A percentile compares a stretch with the other conserved stretches of the same genome.
These are phyloP conservation scores for Apiospora malaysiana DNA, from an alignment of 2,329 filamentous ascomycete genomes.

Conservation along the genomic window DNA sequence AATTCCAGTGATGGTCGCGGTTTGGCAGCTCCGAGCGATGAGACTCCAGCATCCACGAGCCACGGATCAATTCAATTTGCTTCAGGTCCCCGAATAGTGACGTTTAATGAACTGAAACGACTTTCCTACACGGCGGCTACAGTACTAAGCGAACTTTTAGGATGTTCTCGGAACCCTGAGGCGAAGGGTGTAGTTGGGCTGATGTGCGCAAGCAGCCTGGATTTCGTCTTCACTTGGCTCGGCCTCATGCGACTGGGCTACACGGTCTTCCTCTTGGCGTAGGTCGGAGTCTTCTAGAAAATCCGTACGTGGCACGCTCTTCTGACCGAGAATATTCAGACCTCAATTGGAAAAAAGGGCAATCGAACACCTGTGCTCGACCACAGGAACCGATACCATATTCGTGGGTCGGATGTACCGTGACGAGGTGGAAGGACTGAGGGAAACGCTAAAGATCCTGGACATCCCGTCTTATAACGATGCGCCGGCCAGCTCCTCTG, in stretches of 20 bases:
- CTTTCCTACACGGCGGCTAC: conserved; percentile 44
- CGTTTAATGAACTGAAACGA: conserved; percentile 37
- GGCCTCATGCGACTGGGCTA: conserved; percentile 61
- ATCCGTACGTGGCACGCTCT: too few relatives aligned
- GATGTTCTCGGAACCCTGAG: not conserved
- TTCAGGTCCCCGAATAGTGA: conserved; percentile 25
- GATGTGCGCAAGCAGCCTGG: conserved; percentile 59
- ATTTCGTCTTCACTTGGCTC: conserved; percentile 66
- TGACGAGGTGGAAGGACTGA: conserved; percentile 14
- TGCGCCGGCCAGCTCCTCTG: not conserved
- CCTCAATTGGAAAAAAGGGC: conserved; percentile 53
- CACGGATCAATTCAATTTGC: too few relatives aligned
- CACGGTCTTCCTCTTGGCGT: conserved; percentile 63
- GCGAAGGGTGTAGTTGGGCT: conserved; percentile 49
- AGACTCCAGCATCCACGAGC: conserved; percentile 24
- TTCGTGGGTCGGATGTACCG: conserved; percentile 48
- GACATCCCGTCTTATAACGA: conserved; percentile 26
- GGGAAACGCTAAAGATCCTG: conserved; percentile 27
- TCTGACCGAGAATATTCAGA: conserved; percentile 36
- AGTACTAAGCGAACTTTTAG: conserved; percentile 25
- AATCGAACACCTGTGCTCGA: conserved; percentile 58
- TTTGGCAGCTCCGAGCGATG: not conserved
- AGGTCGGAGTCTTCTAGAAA: conserved; percentile 27
- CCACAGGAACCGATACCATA: conserved; percentile 48
- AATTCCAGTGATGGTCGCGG: conserved; percentile 26